phyloP scores from a whole-genome alignment of 2,329 filamentous ascomycete species.

The Pestalotiopsis fici region DNA sequence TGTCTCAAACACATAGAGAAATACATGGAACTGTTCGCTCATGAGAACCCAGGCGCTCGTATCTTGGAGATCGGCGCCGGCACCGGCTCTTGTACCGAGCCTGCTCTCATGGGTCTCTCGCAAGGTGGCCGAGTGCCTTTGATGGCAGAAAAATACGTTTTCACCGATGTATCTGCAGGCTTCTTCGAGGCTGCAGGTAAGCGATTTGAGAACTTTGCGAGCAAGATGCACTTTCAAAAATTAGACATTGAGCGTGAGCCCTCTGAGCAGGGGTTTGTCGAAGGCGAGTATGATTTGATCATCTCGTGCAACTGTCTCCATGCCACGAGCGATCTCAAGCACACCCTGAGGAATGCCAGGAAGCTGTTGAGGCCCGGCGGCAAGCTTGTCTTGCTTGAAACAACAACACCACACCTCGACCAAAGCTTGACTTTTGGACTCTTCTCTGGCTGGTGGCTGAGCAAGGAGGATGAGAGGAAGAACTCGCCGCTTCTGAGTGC shows the following conservation, averaged over 20 bases:
- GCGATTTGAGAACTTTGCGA: neutral
- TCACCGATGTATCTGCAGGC: conserved; percentile 14
- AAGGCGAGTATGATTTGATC: conserved; percentile 12
- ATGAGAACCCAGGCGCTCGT: conserved; percentile 1
- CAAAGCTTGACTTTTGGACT: conserved; percentile 30
- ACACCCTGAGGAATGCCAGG: conserved; percentile 23
- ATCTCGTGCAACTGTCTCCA: conserved; percentile 28
- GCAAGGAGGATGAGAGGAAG: conserved; percentile 24
- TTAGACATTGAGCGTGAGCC: conserved; percentile 13
- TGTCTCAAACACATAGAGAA: neutral
- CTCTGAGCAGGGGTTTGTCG: conserved; percentile 12
- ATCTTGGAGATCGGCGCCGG: conserved; percentile 11
- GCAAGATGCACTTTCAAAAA: conserved; percentile 10
- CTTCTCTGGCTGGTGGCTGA: conserved; percentile 39
- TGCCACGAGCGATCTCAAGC: conserved; percentile 25
- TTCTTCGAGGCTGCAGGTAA: conserved; percentile 13
- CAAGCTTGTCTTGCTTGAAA: conserved; percentile 30
- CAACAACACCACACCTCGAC: conserved; percentile 21
- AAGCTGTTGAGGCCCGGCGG: conserved; percentile 31
- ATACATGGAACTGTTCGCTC: conserved; percentile 6
- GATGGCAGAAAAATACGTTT: conserved; percentile 8
- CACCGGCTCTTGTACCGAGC: conserved; percentile 4
- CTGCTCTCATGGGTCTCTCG: conserved; percentile 4
- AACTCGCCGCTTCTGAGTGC: conserved; percentile 24
- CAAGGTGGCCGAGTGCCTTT: neutral